Evolutionary conservation across 495 filamentous ascomycete species (phyloP), one percentile per base, ranked within the genome.

Genomic region (Hyphodiscus hymeniophilus): DNA sequence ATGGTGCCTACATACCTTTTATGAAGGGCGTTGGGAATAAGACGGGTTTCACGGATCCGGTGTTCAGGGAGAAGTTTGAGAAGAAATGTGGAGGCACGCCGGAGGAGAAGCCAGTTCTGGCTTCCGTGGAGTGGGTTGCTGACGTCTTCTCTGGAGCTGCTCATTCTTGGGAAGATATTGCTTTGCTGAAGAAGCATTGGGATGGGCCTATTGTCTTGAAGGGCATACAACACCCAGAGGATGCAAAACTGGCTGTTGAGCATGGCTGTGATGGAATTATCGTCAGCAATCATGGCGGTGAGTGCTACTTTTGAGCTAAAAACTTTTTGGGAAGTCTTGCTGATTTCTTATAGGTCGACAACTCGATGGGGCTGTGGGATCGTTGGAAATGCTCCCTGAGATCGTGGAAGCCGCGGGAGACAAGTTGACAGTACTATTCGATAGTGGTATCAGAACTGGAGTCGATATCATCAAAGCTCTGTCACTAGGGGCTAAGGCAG

Each of bases 391-490:
- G 3, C 76, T 98, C 12, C 87, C 90, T 7, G 89, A 98, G 69
- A 90, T 95, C 13, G 94, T 96, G 84, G 89, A 91, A 3, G 84
- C 86, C 34, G 78, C 97, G 36, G 82, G 88, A 22, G 79, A 17
- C 8, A 79, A 80, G 60, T 82, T 95, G 51, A 90, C 95, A 60
- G 72, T 98, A 36, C 94, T 78, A 63, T 70, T 96, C 44, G 92
- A 96, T 64, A 89, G 89, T 47, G 92, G 92, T 42, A 73, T 95
- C 31, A 77, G 91, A 32, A 79, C 89, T 24, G 88, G 83, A 20
- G 94, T 89, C 1, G 92, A 98, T 65, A 92, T 96, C 56, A 74
- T 95, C 63, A 98, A 96, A 68, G 92, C 91, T 33, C 52, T 81
- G 11, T 69, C 73, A 1, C 60, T 80, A 8, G 75, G 77, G 0